Evolutionary conservation across 768 basidiomycete species (phyloP), one percentile per base, ranked within the genome.

Genomic region (Pleurotus eryngii): DNA sequence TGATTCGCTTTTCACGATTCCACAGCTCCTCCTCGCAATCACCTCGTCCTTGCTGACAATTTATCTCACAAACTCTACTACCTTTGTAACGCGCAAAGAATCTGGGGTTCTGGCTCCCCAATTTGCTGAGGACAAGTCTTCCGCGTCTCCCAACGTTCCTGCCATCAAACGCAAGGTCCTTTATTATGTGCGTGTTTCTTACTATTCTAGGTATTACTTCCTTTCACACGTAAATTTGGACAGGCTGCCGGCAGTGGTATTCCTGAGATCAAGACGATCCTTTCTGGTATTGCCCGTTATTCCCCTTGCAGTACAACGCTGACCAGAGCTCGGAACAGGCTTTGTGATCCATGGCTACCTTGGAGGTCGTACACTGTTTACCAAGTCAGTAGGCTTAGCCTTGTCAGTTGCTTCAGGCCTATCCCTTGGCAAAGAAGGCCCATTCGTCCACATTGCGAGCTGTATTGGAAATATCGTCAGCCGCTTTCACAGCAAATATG

Each of bases 331-430:
- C 57, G 60, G 57, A 3, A 9, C 58, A 85, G 94, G 95, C 37
- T 98, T 97, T 66, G 95, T 98, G 22, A 97, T 99, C 57, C 93
- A 97, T 59, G 97, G 97, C 15, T 99, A 96, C 69, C 87, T 99
- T 38, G 97, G 97, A 20, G 88, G 79, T 22, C 87, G 94, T 59
- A 92, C 90, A 0, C 74, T 99, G 46, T 87, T 95, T 68, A 93
- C 90, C 3, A 99, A 99, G 69, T 81, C 90, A 5, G 79, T 96
- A 20, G 96, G 95, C 9, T 72, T 99, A 55, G 85, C 95, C 0
- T 77, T 99, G 1, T 89, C 92, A 3, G 95, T 98, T 18, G 95
- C 92, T 3, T 95, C 93, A 0, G 97, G 97, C 0, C 76, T 98
- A 17, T 88, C 90, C 2, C 79, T 98, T 14, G 95, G 87, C 84